Evolutionary conservation across 2,329 filamentous ascomycete genomes (phyloP).

Genomic region (Penicillium capsulatum): DNA sequence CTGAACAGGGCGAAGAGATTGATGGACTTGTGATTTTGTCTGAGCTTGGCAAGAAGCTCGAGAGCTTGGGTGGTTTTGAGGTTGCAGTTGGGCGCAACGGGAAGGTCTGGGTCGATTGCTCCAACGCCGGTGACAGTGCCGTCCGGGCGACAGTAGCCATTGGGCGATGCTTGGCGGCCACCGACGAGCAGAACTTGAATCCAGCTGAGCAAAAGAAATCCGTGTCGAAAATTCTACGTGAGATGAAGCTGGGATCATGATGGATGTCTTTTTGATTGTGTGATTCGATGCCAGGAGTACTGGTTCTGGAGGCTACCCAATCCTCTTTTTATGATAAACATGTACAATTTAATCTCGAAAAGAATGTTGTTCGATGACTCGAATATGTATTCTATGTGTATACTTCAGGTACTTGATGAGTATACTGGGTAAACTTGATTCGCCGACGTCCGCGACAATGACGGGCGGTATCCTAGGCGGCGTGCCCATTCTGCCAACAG

Average conservation of each 20-base stretch:
- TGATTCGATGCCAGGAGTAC: conserved; percentile 8
- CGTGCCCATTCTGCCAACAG: conserved; percentile 5
- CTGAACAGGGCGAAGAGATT: conserved; percentile 42
- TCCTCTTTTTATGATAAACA: too few relatives aligned
- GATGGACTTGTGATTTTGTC: conserved; percentile 71
- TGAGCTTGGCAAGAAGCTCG: conserved; percentile 71
- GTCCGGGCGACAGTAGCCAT: conserved; percentile 70
- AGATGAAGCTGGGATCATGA: conserved; percentile 37
- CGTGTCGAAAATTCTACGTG: conserved; percentile 41
- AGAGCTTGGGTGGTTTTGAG: conserved; percentile 65
- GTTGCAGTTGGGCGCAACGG: conserved; percentile 92
- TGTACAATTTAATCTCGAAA: too few relatives aligned
- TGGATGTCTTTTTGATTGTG: neutral
- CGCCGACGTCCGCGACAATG: too few relatives aligned
- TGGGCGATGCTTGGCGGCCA: conserved; percentile 70
- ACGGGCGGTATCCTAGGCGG: conserved; percentile 5
- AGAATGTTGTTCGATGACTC: too few relatives aligned
- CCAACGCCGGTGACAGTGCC: conserved; percentile 50
- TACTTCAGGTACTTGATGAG: neutral
- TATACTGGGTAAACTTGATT: too few relatives aligned
- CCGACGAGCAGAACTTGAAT: conserved; percentile 59
- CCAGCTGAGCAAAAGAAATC: conserved; percentile 46
- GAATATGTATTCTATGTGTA: neutral
- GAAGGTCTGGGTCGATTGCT: conserved; percentile 81
- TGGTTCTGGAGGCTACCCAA: conserved; percentile 1